Evolutionary conservation across 805 yeast genomes (phyloP), one percentile per base, ranked within the genome.

Genomic region (Wickerhamiella shivajii): DNA sequence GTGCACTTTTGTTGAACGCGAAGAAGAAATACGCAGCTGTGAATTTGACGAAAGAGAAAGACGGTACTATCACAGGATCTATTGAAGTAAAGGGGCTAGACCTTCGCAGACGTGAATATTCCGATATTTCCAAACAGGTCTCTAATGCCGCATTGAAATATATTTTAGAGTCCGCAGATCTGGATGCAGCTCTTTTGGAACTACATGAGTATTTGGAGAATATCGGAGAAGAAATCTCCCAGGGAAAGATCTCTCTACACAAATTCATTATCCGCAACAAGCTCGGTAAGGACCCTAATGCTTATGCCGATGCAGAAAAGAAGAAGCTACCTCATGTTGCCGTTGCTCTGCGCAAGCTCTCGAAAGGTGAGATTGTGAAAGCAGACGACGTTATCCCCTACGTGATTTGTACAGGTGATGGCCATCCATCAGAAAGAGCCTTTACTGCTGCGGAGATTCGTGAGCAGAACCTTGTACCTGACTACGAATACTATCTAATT

Each of bases 11-110:
- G 36, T 60, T 90, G 33, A 93, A 83, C 53, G 80, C 94, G n/a
- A 90, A 90, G 62, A 90, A 90, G 70, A 90, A 90, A 59, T 90
- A 90, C 52, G 98, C 98, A 6, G 97, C 97, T 1, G 63, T 85
- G 60, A 77, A 74, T 47, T 70, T 69, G 19, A 54, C 67, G 63
- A 39, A 59, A 53, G 33, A 64, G 65, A 45, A 57, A 43, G 39
- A 60, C 61, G 77, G 83, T 8, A 67, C 69, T 8, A 71, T 76
- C 38, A 63, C 58, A 32, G n/a, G 19, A 3, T 60, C 60, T 13
- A 61, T 87, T 41, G 96, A 90, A 55, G 94, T 87, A 27, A 90
- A 90, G 54, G 99, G 99, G 49, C 67, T 90, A 31, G 99, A 90
- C 61, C 76, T 90, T 93, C 74, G 71, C 50, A 84, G 98, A 56